Percentiles rank a stretch among this genome's conserved stretches.
Conservation (phyloP, 2,329 filamentous ascomycete genomes). For the Endothia cerciana region DNA sequence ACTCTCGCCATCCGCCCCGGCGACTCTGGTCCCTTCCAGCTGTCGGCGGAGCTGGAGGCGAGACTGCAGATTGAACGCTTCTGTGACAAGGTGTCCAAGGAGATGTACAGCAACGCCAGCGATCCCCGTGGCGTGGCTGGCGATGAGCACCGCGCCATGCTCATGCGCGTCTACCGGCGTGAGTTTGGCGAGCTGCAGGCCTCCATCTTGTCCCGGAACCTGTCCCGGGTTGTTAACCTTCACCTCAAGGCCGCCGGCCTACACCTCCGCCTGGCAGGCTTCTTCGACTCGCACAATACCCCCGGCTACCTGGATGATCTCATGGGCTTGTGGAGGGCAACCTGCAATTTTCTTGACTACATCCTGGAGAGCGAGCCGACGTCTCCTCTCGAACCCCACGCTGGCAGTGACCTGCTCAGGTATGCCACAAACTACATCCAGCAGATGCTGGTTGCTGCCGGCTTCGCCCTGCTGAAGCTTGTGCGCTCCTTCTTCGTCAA, state of each 20-base stretch:
- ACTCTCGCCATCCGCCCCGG: conserved; percentile 66
- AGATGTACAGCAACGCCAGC: conserved; percentile 78
- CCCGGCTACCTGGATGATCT: conserved; percentile 75
- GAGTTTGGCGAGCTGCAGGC: conserved; percentile 67
- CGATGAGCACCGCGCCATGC: conserved; percentile 67
- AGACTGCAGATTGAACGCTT: conserved; percentile 74
- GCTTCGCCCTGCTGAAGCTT: conserved; percentile 77
- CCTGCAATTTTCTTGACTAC: conserved; percentile 70
- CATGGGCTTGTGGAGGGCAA: conserved; percentile 74
- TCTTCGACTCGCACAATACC: conserved; percentile 77
- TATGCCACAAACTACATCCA: conserved; percentile 78
- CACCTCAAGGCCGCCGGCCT: conserved; percentile 74
- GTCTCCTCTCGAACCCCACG: conserved; percentile 49
- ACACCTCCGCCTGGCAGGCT: conserved; percentile 77
- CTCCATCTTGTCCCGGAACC: conserved; percentile 59
- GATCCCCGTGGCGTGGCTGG: conserved; percentile 71
- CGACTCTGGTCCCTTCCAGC: conserved; percentile 61
- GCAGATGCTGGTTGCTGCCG: conserved; percentile 83
- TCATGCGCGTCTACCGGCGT: conserved; percentile 68
- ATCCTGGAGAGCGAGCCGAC: conserved; percentile 56
- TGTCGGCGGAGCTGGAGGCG: conserved; percentile 66
- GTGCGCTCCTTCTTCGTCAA: conserved; percentile 76
- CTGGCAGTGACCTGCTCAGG: conserved; percentile 59
- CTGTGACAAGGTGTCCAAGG: conserved; percentile 76
- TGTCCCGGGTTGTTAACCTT: conserved; percentile 64